Conservation (phyloP, 257 asterid species). For the Eustoma russellianum region DNA sequence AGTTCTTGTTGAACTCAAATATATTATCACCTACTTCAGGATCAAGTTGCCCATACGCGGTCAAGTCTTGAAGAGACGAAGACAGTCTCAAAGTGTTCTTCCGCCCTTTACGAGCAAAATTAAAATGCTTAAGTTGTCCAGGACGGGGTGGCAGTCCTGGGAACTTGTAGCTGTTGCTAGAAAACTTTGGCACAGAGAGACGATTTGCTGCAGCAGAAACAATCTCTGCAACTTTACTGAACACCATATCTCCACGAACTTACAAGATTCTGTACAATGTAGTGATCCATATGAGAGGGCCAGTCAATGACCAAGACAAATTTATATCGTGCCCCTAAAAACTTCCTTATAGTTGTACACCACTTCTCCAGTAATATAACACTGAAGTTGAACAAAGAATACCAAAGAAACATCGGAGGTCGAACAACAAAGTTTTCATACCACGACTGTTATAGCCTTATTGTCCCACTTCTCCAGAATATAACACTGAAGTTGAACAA, state of each 20-base stretch:
- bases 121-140: conserved; percentile 32
- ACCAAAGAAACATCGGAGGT: no score
- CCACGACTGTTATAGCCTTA: no score
- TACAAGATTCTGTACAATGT: conserved; percentile 1
- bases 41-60: conserved; percentile 50
- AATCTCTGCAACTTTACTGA: conserved; percentile 47
- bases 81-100: conserved; percentile 52
- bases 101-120: conserved; percentile 32
- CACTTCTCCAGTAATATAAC: no score
- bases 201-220: conserved; percentile 44
- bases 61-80: conserved; percentile 84
- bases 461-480: no score
- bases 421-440: no score
- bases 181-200: conserved; percentile 37
- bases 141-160: conserved; percentile 64
- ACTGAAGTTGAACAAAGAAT: no score
- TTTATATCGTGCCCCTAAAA: no score
- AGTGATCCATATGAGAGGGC: no score
- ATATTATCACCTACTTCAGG: conserved; percentile 40
- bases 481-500: no score
- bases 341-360: no score
- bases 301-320: no score
- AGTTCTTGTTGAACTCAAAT: conserved; percentile 33
- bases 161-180: conserved; percentile 30
- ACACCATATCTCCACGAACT: conserved; percentile 40